Base-by-base conservation (phyloP, 495 filamentous ascomycete species). In the Aspergillus conjunctus region DNA sequence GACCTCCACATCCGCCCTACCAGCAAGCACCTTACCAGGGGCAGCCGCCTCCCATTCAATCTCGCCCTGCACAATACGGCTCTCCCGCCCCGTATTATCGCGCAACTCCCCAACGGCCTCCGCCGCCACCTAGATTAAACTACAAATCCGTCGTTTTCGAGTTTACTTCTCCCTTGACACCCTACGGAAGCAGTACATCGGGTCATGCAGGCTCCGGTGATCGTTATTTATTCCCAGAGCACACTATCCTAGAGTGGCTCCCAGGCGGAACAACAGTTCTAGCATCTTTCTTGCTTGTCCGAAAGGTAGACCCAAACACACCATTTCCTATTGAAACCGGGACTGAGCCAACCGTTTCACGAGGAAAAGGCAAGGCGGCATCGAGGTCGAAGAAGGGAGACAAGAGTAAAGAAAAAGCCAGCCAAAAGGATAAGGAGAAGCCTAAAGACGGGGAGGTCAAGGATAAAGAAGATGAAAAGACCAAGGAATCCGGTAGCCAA, bases 161-260 rank as follows among this genome's bases (percentile, higher is more conserved):
- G 68, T 96, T 97, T 65, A 79, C 78, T 1, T 81, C 78, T 10
- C 78, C 78, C 0, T 62, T 80, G 53, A 79, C 78, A 12, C 77
- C 78, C 1, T 79, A 79, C 32, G 76, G 78, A 68, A 80, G 72
- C 57, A 75, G 72, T 33, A 76, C 77, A 0, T 81, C 85, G 2
- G 87, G 87, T 51, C 85, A 88, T 32, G 88, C 85, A 9, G 83
- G 83, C 14, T 85, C 83, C 17, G 92, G 92, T 10, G 94, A 97
- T 68, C 86, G 93, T 18, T 98, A 92, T 68, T 71, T 93, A 18
- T 94, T 98, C 68, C 94, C 94, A 0, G 92, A 90, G 69, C 83
- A 91, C 67, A 87, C 87, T 57, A 89, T 98, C 46, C 74, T 98
- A 8, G 93, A 98, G 68, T 90, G 77, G 72, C 71, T 81, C 17